These are phyloP conservation scores for Mycena leptocephala DNA, from an alignment of 768 basidiomycete species.

Conservation along the genomic window DNA sequence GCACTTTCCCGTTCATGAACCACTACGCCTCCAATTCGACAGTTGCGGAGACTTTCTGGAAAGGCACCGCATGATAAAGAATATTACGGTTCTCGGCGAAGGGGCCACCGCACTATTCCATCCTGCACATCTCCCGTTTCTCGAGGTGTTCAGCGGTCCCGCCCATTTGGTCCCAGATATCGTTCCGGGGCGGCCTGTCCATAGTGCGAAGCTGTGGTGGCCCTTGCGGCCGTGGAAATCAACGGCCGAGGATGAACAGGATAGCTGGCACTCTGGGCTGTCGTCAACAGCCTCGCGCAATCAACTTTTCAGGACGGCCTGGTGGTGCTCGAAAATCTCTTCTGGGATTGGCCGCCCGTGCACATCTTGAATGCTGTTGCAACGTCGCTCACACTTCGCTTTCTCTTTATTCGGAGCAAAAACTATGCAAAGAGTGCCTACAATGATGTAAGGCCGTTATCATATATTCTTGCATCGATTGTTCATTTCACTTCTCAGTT, in stretches of 20 bases:
- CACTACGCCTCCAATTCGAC: conserved; percentile 6
- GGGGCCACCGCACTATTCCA: not conserved
- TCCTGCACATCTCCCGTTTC: not conserved
- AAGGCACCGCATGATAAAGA: not conserved
- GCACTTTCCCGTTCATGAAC: not conserved
- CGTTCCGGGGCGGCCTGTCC: conserved; percentile 1
- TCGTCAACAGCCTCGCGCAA: not conserved
- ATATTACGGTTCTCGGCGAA: conserved; percentile 10
- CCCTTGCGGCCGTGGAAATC: not conserved
- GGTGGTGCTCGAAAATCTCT: not conserved
- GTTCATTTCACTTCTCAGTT: not conserved
- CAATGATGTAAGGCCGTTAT: not conserved
- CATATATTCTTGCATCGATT: not conserved
- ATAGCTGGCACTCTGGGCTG: not conserved
- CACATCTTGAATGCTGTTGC: not conserved
- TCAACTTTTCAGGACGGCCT: not conserved
- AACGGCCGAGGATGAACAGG: not conserved
- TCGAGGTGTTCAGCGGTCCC: conserved; percentile 12
- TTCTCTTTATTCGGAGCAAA: not conserved
- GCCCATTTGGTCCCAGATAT: not conserved
- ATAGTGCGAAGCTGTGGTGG: conserved; percentile 7
- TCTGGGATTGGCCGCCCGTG: conserved; percentile 2
- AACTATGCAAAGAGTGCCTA: not conserved
- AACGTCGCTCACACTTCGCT: not conserved
- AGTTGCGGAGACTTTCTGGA: not conserved